Evolutionary conservation across 371 early-diverging fungal genomes (phyloP).

Genomic region (Mortierella sp.): DNA sequence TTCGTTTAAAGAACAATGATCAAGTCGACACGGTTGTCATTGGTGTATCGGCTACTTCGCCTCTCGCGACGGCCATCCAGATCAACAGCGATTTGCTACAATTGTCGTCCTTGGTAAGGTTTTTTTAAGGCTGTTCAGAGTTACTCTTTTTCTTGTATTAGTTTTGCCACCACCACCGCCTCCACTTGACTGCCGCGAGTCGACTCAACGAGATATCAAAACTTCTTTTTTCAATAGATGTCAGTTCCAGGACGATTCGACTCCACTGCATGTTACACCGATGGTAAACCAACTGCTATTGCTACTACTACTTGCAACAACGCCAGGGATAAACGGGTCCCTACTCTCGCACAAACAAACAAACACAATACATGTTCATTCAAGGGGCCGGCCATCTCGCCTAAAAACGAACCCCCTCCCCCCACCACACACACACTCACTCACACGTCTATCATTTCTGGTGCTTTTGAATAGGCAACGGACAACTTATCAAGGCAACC

Average conservation of each 20-base stretch:
- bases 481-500: background rate
- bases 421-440: background rate
- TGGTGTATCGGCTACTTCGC: background rate
- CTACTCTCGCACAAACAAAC: background rate
- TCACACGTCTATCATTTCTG: background rate
- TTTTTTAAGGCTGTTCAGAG: background rate
- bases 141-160: background rate
- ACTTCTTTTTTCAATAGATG: background rate
- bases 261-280: background rate
- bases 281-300: background rate
- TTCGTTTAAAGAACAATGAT: background rate
- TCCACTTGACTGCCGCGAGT: background rate
- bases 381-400: background rate
- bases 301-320: background rate
- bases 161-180: background rate
- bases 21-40: background rate
- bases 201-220: background rate
- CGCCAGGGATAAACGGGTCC: no score
- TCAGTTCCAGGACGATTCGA: background rate
- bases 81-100: background rate
- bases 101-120: background rate
- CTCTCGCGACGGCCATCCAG: background rate
- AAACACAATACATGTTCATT: no score
- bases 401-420: no score
- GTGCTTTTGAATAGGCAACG: background rate